phyloP scores from a whole-genome alignment of 768 basidiomycete genomes.

The Lyophyllum atratum region DNA sequence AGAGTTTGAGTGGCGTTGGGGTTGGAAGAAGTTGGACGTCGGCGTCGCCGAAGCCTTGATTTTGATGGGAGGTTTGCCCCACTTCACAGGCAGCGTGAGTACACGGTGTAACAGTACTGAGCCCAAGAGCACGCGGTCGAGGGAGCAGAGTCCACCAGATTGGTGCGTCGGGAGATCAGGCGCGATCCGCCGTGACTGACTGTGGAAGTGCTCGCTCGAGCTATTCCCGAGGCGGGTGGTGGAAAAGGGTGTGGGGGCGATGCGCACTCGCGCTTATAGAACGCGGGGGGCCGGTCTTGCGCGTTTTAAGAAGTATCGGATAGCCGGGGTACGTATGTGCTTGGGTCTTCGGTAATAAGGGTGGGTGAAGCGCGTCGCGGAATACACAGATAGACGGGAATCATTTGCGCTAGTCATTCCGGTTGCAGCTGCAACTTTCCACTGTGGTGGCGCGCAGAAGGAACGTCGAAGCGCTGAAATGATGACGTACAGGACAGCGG shows the following conservation, averaged over 20 bases:
- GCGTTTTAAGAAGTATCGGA: no score
- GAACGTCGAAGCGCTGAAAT: no score
- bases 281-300: no score
- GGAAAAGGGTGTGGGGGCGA: no score
- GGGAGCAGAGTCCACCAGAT: not conserved
- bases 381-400: not conserved
- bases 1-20: not conserved
- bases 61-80: not conserved
- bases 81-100: conserved; percentile 8
- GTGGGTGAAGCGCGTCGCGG: not conserved
- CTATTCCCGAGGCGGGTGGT: no score
- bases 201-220: not conserved
- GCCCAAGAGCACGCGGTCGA: not conserved
- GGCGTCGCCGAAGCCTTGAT: not conserved
- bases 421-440: no score
- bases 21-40: not conserved
- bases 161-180: not conserved
- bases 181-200: not conserved
- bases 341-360: not conserved
- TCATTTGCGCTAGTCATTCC: not conserved
- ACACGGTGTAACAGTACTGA: no score
- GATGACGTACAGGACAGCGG: no score
- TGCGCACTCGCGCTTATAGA: no score
- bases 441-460: no score
- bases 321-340: no score